Evolutionary conservation across 1,284 basidiomycete genomes (phyloP), one percentile per base, ranked within the genome.

Genomic region (Albatrellus sp.): DNA sequence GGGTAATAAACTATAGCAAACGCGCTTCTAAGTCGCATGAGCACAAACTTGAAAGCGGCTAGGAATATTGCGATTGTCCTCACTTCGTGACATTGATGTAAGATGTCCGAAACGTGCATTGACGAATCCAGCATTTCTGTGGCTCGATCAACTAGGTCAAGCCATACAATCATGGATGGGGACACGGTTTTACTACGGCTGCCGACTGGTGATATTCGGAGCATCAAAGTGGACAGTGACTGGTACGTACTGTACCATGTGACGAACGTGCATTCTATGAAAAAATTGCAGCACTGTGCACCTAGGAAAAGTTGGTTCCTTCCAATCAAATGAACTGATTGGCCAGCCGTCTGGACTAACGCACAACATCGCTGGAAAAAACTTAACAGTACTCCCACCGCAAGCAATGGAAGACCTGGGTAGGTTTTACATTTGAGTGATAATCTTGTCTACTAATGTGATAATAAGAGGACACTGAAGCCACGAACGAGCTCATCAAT

Each of bases 401-500:
- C 72, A 69, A 42, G 71, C 72, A 14, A 62, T 87, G 54, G 72
- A 81, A 55, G 86, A 89, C 63, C 68, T 89, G 54, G 86, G 85
- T 84, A 61, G 35, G 50, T 34, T 2, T 11, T n/a, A 9, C 51
- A 44, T 45, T 9, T 40, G 40, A 31, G 44, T 19, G 24, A 8
- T 33, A 13, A 24, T 17, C n/a, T 40, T 28, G 40, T 30, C 13
- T 44, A 24, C 28, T 39, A 31, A 52, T 37, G 55, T 30, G 16
- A 32, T 14, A 50, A 13, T 52, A 24, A 91, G 89, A 88, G 77
- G 88, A 91, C 55, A 91, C 88, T 5, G 83, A 87, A 47, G 89
- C 89, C 0, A 93, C 83, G 4, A 93, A 93, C 55, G 87, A 93
- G 57, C 69, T 88, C 1, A 93, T 93, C 14, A 83, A 84, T 49